Percentiles rank a stretch among this genome's conserved stretches.
Conservation (phyloP, 73 alveolate genomes). For the Uronychia setigera region DNA sequence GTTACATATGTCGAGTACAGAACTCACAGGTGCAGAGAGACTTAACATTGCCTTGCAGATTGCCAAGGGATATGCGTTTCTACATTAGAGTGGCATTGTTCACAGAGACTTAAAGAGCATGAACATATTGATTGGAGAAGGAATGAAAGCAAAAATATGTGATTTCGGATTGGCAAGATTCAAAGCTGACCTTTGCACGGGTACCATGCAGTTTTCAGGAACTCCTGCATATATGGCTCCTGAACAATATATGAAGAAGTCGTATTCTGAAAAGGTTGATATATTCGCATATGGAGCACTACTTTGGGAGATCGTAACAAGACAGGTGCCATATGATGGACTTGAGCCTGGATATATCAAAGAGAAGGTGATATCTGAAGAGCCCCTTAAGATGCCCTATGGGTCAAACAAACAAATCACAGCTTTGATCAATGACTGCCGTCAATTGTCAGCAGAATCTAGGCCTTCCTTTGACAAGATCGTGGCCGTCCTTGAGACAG, state of each 20-base stretch:
- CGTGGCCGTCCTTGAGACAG: conserved; percentile 32
- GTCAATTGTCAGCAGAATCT: conserved; percentile 47
- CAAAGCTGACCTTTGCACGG: conserved; percentile 94
- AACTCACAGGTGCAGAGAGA: conserved; percentile 75
- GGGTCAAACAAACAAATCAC: conserved; percentile 68
- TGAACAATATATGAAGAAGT: conserved; percentile 92
- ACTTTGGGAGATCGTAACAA: conserved; percentile 96
- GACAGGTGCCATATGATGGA: conserved; percentile 98
- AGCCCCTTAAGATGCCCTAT: conserved; percentile 62
- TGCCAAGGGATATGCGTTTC: conserved; percentile 80
- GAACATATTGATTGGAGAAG: conserved; percentile 88
- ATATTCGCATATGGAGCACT: conserved; percentile 98
- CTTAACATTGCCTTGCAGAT: conserved; percentile 78
- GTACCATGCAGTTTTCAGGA: conserved; percentile 97
- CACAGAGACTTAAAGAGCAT: conserved; percentile 98
- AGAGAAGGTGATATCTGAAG: conserved; percentile 85
- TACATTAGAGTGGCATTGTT: conserved; percentile 94
- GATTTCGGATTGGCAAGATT: conserved; percentile 98
- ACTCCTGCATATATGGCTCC: conserved; percentile 99
- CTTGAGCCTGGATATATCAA: conserved; percentile 93
- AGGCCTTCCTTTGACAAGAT: conserved; percentile 71
- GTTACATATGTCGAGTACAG: conserved; percentile 83
- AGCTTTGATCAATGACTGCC: conserved; percentile 51
- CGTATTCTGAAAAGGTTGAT: conserved; percentile 95
- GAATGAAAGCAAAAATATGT: conserved; percentile 86